A percentile compares a stretch with the other conserved stretches of the same genome.
These are phyloP conservation scores for Escallonia rubra DNA, from an alignment of 129 eudicot species.

Conservation along the genomic window DNA sequence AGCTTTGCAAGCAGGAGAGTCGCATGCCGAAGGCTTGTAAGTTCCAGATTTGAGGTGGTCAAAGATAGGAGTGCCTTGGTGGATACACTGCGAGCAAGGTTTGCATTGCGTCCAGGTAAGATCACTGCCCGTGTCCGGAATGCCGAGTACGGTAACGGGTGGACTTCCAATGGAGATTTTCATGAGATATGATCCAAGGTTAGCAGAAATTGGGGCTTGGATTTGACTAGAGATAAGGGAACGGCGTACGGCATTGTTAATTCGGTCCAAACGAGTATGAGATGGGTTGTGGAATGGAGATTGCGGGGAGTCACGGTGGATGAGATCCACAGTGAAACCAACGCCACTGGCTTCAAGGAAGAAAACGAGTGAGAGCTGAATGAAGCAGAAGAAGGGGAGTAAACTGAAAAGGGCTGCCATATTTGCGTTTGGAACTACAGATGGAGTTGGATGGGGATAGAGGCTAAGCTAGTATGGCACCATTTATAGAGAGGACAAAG, in stretches of 20 bases:
- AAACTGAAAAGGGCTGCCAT: too few species aligned
- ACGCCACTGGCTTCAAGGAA: background rate
- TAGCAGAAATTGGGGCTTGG: background rate
- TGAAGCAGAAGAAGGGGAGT: background rate
- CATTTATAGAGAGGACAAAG: too few species aligned
- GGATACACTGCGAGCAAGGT: background rate
- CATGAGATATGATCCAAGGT: slow-evolving; percentile 27
- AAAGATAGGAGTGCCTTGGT: background rate
- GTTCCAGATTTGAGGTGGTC: background rate
- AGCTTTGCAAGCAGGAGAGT: background rate
- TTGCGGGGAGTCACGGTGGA: slow-evolving; percentile 22
- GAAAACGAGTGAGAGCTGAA: background rate
- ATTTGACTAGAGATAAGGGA: slow-evolving; percentile 7
- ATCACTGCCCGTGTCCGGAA: background rate
- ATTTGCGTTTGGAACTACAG: too few species aligned
- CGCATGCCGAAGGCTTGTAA: background rate
- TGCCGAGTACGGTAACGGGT: background rate
- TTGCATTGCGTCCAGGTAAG: background rate
- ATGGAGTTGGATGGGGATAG: too few species aligned
- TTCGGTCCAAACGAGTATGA: background rate
- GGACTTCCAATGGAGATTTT: slow-evolving; percentile 3
- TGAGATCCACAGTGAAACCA: slow-evolving; percentile 24
- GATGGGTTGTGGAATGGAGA: slow-evolving; percentile 19
- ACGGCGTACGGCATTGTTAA: background rate
- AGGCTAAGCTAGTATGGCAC: too few species aligned